A percentile compares a stretch with the other conserved stretches of the same genome.
Evolutionary conservation across 345 rosid species (phyloP).

Genomic region (Salix suchowensis): DNA sequence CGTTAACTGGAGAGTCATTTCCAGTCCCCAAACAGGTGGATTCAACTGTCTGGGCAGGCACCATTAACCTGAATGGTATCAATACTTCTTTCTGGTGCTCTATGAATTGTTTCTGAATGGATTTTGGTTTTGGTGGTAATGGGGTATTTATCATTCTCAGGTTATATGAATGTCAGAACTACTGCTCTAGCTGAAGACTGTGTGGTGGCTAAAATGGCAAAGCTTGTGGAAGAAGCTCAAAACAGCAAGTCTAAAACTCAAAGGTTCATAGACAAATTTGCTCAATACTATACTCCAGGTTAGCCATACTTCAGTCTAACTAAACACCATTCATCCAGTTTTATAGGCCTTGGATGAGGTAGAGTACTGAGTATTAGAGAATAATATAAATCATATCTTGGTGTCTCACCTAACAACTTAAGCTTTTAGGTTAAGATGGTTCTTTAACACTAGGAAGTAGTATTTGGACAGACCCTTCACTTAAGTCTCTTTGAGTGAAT

Average conservation of each 20-base stretch:
- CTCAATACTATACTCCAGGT: constrained; percentile 90
- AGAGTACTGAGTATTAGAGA: too few species aligned
- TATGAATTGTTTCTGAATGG: neutral
- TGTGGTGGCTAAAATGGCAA: constrained; percentile 78
- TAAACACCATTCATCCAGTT: too few species aligned
- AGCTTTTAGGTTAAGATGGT: too few species aligned
- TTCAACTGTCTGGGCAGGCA: constrained; percentile 86
- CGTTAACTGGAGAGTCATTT: constrained; percentile 82
- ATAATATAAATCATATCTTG: too few species aligned
- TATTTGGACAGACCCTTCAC: neutral
- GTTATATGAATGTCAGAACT: constrained; percentile 69
- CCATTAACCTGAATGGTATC: constrained; percentile 76
- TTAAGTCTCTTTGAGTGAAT: too few species aligned
- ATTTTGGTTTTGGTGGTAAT: neutral
- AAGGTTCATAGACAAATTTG: constrained; percentile 64
- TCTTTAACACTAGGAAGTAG: neutral
- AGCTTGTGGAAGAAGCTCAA: constrained; percentile 95
- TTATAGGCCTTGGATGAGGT: too few species aligned
- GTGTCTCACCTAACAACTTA: too few species aligned
- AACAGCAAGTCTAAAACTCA: constrained; percentile 71
- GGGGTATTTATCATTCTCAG: constrained; percentile 23
- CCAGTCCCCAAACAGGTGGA: constrained; percentile 71
- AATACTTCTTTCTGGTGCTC: neutral
- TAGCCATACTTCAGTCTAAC: neutral
- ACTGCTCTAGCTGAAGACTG: constrained; percentile 82